A percentile compares a stretch with the other conserved stretches of the same genome.
phyloP scores from a whole-genome alignment of 805 yeast species.

The Pichia kluyveri region DNA sequence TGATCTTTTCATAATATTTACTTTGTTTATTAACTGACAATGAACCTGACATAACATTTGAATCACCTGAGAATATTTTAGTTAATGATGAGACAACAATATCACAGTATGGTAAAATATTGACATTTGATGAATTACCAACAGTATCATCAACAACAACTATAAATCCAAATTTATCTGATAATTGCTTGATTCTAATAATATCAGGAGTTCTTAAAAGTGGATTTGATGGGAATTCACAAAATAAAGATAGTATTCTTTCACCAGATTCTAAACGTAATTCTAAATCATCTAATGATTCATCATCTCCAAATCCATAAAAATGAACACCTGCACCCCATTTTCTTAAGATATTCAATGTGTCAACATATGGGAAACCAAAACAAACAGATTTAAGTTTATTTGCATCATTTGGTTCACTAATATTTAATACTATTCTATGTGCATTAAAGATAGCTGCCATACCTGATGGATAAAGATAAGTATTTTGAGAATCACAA shows the following conservation, averaged over 20 bases:
- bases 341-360: constrained; percentile 73
- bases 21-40: constrained; percentile 67
- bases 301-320: constrained; percentile 75
- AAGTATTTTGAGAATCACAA: constrained; percentile 58
- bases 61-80: constrained; percentile 88
- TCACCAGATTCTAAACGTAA: constrained; percentile 50
- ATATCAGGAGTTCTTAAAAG: constrained; percentile 78
- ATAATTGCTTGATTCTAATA: constrained; percentile 49
- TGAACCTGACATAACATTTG: constrained; percentile 93
- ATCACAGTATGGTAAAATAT: constrained; percentile 77
- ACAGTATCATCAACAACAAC: constrained; percentile 91
- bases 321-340: constrained; percentile 90
- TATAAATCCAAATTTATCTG: constrained; percentile 63
- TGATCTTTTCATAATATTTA: constrained; percentile 38
- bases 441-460: constrained; percentile 83
- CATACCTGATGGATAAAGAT: constrained; percentile 87
- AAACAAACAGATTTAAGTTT: constrained; percentile 70
- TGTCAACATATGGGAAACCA: constrained; percentile 95
- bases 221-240: constrained; percentile 97
- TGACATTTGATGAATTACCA: constrained; percentile 81
- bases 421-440: constrained; percentile 24
- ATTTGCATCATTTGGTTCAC: constrained; percentile 1
- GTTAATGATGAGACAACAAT: constrained; percentile 81
- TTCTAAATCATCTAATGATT: constrained; percentile 59
- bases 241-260: constrained; percentile 66